These are phyloP conservation scores for Arabidopsis suecica DNA, from an alignment of 345 rosid species.

Conservation along the genomic window DNA sequence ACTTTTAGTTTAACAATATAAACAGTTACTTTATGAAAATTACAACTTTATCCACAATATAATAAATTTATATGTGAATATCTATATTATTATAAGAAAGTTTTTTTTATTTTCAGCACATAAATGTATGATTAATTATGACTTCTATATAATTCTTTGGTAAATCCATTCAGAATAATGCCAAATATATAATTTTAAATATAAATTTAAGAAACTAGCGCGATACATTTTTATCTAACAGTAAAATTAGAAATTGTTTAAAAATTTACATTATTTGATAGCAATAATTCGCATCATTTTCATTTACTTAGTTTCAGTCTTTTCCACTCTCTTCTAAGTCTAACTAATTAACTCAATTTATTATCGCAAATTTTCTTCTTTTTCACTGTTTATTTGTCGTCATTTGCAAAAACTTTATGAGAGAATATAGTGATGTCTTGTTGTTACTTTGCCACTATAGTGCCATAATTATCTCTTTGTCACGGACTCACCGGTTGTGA, in stretches of 20 bases:
- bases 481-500: slow-evolving; percentile 26
- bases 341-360: background rate
- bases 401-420: slow-evolving; percentile 12
- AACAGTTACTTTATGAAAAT: too few species aligned
- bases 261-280: background rate
- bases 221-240: background rate
- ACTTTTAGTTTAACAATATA: too few species aligned
- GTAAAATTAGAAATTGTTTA: background rate
- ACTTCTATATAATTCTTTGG: background rate
- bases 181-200: background rate
- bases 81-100: too few species aligned
- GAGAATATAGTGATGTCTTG: slow-evolving; percentile 28
- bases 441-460: slow-evolving; percentile 20
- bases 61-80: too few species aligned
- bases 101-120: background rate
- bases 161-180: background rate
- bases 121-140: background rate
- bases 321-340: background rate
- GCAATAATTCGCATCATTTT: background rate
- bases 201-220: background rate
- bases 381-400: background rate
- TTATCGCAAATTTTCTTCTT: background rate
- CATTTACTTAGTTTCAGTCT: background rate
- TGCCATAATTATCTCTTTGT: slow-evolving; percentile 14
- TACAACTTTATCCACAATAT: too few species aligned